Base-by-base conservation (phyloP, 768 basidiomycete species). In the Cubamyces lactineus region DNA sequence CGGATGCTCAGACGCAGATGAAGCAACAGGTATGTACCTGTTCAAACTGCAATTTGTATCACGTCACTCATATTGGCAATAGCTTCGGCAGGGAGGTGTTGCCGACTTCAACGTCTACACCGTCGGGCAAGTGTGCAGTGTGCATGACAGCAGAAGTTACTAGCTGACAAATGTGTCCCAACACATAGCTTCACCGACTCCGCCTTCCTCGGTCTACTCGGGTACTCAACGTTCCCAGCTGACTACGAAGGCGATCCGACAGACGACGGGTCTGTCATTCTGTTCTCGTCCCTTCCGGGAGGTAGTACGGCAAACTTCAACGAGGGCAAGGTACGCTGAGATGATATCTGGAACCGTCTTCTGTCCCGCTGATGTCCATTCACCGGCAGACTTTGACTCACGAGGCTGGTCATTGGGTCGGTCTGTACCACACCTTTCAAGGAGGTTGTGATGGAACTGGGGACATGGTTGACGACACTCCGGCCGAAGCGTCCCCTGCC, bases 371-470 rank as follows among this genome's bases (percentile, higher is more conserved):
- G 34, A 34, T 34, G 34, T 47, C 48, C 6, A 15, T 47, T 51
- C 6, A 15, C 5, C 51, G 45, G 19, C 61, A 80, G 70, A 86
- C 81, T 41, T 66, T 82, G 61, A 83, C 79, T 16, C 85, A 86
- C 68, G 85, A 86, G 70, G 79, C 77, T 50, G 83, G 84, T 19
- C 84, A 85, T 73, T 86, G 84, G 84, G 73, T 83, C 60, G 84
- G 84, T 30, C 76, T 85, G 21, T 84, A 78, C 73, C 83, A 85
- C 74, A 83, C 84, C 23, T 85, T 84, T 80, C 80, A 86, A 67
- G 81, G 81, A 45, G 80, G 80, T 21, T 82, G 78, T 73, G 46
- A 38, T 49, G 57, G 64, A 41, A 57, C 65, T 38, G 82, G 81
- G 21, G 82, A 84, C 67, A 63, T 56, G 26, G 81, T 84, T 57